These are phyloP conservation scores for Ephemerocybe angulata DNA, from an alignment of 768 basidiomycete genomes.

Conservation along the genomic window DNA sequence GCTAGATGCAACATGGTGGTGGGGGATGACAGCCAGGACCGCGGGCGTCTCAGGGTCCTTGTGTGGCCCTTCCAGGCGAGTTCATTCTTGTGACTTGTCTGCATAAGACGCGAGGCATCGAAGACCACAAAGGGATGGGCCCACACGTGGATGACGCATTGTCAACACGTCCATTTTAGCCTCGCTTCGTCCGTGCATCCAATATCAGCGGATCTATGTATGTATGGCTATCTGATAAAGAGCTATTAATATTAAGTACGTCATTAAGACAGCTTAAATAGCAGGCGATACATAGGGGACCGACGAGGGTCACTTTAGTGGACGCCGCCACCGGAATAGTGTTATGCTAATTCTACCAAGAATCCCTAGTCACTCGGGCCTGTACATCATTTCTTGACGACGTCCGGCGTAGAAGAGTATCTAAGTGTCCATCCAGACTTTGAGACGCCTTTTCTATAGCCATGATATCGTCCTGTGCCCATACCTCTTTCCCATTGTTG, in stretches of 20 bases:
- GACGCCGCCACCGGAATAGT: background rate
- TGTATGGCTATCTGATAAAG: too few relatives aligned
- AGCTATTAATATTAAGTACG: too few relatives aligned
- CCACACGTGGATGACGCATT: constrained; percentile 1
- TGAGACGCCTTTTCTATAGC: background rate
- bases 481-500: background rate
- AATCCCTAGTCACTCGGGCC: background rate
- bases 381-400: background rate
- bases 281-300: too few relatives aligned
- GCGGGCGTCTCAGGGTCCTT: background rate
- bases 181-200: background rate
- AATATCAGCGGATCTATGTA: background rate
- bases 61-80: background rate
- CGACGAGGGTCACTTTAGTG: background rate
- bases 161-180: background rate
- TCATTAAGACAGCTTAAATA: too few relatives aligned
- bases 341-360: background rate
- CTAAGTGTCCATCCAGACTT: background rate
- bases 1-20: background rate
- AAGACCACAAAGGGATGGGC: background rate
- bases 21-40: background rate
- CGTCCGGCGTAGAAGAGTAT: background rate
- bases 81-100: constrained; percentile 2
- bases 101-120: constrained; percentile 5
- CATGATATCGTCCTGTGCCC: background rate